These are phyloP conservation scores for Bipolaris zeicola DNA, from an alignment of 2,329 filamentous ascomycete genomes.

Conservation along the genomic window DNA sequence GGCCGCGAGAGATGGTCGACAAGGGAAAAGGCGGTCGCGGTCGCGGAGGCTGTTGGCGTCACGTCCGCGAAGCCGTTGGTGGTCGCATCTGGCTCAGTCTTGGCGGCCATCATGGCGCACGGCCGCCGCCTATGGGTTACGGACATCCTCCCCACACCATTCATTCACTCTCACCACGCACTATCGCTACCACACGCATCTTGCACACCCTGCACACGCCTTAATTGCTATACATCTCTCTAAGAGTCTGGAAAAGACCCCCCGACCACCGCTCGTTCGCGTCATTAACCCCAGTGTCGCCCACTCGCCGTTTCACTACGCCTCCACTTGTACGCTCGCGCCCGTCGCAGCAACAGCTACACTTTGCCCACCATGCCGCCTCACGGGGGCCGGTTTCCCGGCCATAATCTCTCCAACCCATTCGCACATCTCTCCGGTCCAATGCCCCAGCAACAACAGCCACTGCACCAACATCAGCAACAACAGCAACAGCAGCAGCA, in stretches of 20 bases:
- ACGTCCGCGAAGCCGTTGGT: constrained; percentile 21
- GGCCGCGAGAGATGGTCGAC: constrained; percentile 30
- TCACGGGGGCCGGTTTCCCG: constrained; percentile 63
- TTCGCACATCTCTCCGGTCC: constrained; percentile 62
- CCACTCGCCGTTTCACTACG: not conserved
- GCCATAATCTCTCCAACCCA: constrained; percentile 62
- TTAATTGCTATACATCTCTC: not conserved
- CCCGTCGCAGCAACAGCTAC: constrained; percentile 25
- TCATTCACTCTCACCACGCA: constrained; percentile 4
- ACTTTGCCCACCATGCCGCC: constrained; percentile 59
- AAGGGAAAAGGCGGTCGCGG: constrained; percentile 25
- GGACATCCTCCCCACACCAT: constrained; percentile 10
- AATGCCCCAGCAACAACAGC: constrained; percentile 31
- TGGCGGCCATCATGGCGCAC: constrained; percentile 21
- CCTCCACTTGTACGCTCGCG: constrained; percentile 2
- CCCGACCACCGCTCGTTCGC: not conserved
- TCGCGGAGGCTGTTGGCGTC: constrained; percentile 27
- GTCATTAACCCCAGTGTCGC: not conserved
- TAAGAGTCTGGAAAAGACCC: too few species aligned
- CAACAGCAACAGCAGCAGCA: constrained; percentile 56
- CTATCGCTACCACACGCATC: constrained; percentile 3
- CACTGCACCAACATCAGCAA: constrained; percentile 56
- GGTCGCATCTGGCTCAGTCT: constrained; percentile 18
- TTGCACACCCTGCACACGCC: not conserved
- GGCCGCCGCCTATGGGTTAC: constrained; percentile 7